phyloP scores from a whole-genome alignment of 2,329 filamentous ascomycete genomes.

The Cercospora zeae-maydis region DNA sequence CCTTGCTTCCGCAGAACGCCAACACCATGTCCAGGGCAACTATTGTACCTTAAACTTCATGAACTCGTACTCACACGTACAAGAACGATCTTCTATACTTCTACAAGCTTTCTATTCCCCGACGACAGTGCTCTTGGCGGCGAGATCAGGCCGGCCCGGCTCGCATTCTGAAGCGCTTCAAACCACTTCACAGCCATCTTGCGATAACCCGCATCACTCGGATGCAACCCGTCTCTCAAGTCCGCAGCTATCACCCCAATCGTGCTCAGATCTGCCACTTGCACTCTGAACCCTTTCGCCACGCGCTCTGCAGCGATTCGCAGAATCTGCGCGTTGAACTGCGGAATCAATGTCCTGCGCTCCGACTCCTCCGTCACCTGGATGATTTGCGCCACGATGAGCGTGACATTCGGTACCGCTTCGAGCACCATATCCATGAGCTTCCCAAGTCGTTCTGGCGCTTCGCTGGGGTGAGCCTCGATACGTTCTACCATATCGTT shows the following conservation, averaged over 20 bases:
- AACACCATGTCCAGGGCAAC: not conserved
- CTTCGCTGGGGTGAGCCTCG: not conserved
- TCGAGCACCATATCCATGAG: conserved; percentile 16
- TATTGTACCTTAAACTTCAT: too few relatives aligned
- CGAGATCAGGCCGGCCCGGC: conserved; percentile 7
- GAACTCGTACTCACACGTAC: not conserved
- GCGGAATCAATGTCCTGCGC: not conserved
- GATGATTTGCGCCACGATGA: conserved; percentile 19
- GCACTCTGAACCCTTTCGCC: conserved; percentile 10
- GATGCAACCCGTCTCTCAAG: conserved; percentile 15
- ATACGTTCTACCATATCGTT: conserved; percentile 10
- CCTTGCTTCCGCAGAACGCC: not conserved
- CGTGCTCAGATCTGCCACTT: conserved; percentile 12
- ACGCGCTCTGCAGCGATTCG: conserved; percentile 1
- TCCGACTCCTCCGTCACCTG: not conserved
- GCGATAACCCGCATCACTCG: conserved; percentile 14
- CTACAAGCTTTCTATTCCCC: not conserved
- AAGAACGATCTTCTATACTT: not conserved
- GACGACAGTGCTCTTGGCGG: not conserved
- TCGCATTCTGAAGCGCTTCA: conserved; percentile 10
- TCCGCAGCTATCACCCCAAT: conserved; percentile 10
- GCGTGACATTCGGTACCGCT: conserved; percentile 14
- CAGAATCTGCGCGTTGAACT: conserved; percentile 10
- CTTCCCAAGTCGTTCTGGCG: conserved; percentile 12
- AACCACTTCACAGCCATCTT: conserved; percentile 15